Conservation (phyloP, 1,284 basidiomycete genomes). For the Ustilago xerochloae region DNA sequence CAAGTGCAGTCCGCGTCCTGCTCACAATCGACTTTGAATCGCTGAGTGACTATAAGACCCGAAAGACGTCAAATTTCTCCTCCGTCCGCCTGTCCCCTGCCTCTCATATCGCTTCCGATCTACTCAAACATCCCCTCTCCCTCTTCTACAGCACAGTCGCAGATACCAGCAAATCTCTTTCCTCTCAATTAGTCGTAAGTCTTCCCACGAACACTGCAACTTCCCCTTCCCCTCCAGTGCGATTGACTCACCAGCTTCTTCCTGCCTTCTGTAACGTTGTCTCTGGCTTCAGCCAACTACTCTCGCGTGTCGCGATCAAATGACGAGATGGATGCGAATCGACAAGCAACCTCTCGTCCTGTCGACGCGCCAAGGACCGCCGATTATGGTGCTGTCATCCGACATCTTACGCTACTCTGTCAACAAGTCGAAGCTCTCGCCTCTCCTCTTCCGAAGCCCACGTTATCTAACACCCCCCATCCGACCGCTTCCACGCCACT, state of each 20-base stretch:
- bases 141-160: neutral
- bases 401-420: conserved; percentile 5
- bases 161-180: too few relatives aligned
- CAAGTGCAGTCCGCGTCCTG: neutral
- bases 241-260: neutral
- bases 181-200: neutral
- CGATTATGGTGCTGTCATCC: conserved; percentile 24
- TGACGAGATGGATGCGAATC: conserved; percentile 2
- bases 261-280: neutral
- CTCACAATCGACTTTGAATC: neutral
- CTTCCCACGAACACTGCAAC: neutral
- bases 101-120: neutral
- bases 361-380: neutral
- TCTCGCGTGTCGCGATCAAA: neutral
- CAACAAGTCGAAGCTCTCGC: conserved; percentile 19
- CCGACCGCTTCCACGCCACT: neutral
- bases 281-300: too few relatives aligned
- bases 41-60: neutral
- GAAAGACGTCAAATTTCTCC: neutral
- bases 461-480: neutral
- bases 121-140: neutral
- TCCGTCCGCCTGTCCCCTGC: neutral
- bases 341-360: neutral
- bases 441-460: conserved; percentile 6
- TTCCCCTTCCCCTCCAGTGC: neutral